Conservation (phyloP, 2,329 filamentous ascomycete species). For the Trichoderma afroharzianum region DNA sequence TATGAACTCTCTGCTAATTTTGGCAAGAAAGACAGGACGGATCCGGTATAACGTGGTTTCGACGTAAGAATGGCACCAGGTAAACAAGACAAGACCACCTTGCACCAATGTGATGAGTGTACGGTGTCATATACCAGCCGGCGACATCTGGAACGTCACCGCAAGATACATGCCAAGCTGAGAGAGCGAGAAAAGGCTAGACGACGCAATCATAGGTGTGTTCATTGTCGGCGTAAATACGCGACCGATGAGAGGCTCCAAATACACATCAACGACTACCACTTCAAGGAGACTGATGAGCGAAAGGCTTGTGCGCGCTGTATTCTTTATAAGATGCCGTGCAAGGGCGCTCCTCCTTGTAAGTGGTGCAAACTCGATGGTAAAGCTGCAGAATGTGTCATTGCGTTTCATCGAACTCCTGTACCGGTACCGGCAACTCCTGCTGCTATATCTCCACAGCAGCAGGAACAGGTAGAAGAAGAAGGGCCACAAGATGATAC, state of each 20-base stretch:
- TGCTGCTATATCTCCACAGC: background rate
- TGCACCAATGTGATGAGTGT: slow-evolving; percentile 24
- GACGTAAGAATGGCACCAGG: background rate
- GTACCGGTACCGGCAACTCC: background rate
- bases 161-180: slow-evolving; percentile 24
- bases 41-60: background rate
- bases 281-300: slow-evolving; percentile 20
- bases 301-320: slow-evolving; percentile 26
- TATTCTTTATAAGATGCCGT: slow-evolving; percentile 27
- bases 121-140: slow-evolving; percentile 21
- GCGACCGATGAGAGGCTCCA: slow-evolving; percentile 26
- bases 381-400: background rate
- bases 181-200: background rate
- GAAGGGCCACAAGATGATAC: background rate
- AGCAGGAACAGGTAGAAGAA: background rate
- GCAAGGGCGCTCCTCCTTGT: slow-evolving; percentile 25
- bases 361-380: slow-evolving; percentile 18
- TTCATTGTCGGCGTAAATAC: slow-evolving; percentile 24
- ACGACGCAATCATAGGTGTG: slow-evolving; percentile 19
- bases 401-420: background rate
- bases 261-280: slow-evolving; percentile 21
- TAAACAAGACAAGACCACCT: background rate
- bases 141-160: slow-evolving; percentile 29
- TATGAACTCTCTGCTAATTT: background rate
- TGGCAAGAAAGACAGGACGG: background rate